phyloP scores from a whole-genome alignment of 257 asterid genomes.

The Paulownia fortunei region DNA sequence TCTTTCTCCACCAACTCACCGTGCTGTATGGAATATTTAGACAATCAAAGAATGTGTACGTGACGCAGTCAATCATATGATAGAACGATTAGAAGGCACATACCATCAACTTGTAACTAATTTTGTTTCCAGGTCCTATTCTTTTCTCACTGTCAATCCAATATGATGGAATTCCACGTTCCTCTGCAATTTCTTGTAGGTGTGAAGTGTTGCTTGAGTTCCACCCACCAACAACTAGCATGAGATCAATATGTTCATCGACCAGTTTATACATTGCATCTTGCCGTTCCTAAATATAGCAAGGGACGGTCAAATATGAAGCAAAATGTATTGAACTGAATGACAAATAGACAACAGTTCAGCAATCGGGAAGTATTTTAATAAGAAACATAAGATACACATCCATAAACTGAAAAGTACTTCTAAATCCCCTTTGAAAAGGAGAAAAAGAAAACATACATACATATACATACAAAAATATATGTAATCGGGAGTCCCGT shows the following conservation, averaged over 20 bases:
- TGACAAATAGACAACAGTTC: neutral
- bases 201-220: slow-evolving; percentile 99
- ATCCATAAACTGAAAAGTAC: neutral
- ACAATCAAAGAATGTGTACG: neutral
- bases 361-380: slow-evolving; percentile 7
- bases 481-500: neutral
- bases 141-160: slow-evolving; percentile 93
- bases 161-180: slow-evolving; percentile 89
- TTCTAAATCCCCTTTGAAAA: neutral
- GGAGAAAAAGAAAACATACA: neutral
- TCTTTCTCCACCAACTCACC: slow-evolving; percentile 97
- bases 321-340: slow-evolving; percentile 16
- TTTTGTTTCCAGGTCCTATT: slow-evolving; percentile 91
- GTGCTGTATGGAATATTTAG: slow-evolving; percentile 56
- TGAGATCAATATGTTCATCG: slow-evolving; percentile 76
- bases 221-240: slow-evolving; percentile 97
- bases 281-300: slow-evolving; percentile 79
- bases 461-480: neutral
- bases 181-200: slow-evolving; percentile 95
- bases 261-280: slow-evolving; percentile 99
- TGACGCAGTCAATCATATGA: neutral
- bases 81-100: slow-evolving; percentile 29
- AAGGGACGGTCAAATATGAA: slow-evolving; percentile 27
- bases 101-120: slow-evolving; percentile 83
- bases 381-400: neutral